These are phyloP conservation scores for Primulina eburnea DNA, from an alignment of 257 asterid species.

Conservation along the genomic window DNA sequence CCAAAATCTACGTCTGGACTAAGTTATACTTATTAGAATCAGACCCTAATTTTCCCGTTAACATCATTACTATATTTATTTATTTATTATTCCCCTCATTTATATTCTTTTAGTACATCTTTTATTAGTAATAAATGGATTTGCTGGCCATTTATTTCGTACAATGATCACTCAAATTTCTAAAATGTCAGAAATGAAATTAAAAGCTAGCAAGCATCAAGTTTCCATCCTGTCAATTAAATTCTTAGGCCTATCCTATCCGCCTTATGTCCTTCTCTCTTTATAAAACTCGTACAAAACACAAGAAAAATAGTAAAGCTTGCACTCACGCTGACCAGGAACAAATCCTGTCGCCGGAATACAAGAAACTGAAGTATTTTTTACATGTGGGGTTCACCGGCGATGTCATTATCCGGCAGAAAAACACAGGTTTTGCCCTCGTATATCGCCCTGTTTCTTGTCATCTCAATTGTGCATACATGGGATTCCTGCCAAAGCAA, in stretches of 20 bases:
- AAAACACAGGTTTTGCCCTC: slow-evolving; percentile 19
- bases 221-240: background rate
- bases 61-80: too few species aligned
- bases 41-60: too few species aligned
- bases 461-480: slow-evolving; percentile 25
- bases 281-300: background rate
- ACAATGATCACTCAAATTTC: background rate
- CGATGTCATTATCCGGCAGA: slow-evolving; percentile 41
- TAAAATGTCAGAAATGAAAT: background rate
- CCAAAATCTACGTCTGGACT: too few species aligned
- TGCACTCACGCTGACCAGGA: background rate
- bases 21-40: too few species aligned
- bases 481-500: slow-evolving; percentile 21
- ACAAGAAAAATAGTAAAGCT: too few species aligned
- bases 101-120: too few species aligned
- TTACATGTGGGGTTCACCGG: slow-evolving; percentile 40
- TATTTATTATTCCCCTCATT: too few species aligned
- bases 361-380: slow-evolving; percentile 16
- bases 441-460: slow-evolving; percentile 9
- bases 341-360: background rate
- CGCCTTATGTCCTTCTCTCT: background rate
- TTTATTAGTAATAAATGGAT: too few species aligned
- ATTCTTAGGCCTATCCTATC: background rate
- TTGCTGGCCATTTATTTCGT: background rate
- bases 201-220: background rate